Base-by-base conservation (phyloP, 352 stramenopile genomes). In the Pythium oligandrum region DNA sequence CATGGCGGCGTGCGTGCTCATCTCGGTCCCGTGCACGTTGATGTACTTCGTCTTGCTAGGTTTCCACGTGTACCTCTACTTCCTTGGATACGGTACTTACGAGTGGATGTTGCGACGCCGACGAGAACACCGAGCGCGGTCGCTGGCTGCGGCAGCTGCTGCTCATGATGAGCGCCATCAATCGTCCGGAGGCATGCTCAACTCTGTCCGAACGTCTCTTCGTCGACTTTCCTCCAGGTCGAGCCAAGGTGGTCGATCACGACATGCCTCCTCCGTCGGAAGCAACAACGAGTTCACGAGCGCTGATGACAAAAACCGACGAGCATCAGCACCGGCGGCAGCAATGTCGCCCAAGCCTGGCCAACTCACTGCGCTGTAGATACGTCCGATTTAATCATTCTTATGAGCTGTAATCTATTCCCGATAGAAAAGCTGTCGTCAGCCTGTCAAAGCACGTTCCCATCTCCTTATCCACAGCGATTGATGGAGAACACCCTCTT, bases 101-200 rank as follows among this genome's bases (percentile, higher is more conserved):
- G 84, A 94, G 64, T 94, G 83, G 82, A 91, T 92, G 77, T 61
- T 94, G 56, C 79, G 79, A 36, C 82, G 80, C 8, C 82, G 84
- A 10, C 84, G 83, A 40, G 68, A 75, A 43, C 73, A 85, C 44
- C 80, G 80, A n/a, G 74, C 72, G 40, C 61, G 34, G 8, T 44
- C 37, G 34, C 61, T 44, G 26, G 31, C 61, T 30, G 51, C 40
- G 40, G 35, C 49, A 37, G 31, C 26, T 50, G 10, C 10, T 58
- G 33, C 37, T 3, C 30, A 26, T 26, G 17, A 26, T 26, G 17
- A 26, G 17, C 17, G 17, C 17, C 17, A 26, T 26, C 17, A 26
- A 26, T 26, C 17, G 17, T 26, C 17, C 17, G 17, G 17, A 26
- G 17, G 17, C 17, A 26, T 26, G 17, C 17, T 26, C 17, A 26